phyloP scores from a whole-genome alignment of 2,329 filamentous ascomycete species.

The Balansia obtecta region DNA sequence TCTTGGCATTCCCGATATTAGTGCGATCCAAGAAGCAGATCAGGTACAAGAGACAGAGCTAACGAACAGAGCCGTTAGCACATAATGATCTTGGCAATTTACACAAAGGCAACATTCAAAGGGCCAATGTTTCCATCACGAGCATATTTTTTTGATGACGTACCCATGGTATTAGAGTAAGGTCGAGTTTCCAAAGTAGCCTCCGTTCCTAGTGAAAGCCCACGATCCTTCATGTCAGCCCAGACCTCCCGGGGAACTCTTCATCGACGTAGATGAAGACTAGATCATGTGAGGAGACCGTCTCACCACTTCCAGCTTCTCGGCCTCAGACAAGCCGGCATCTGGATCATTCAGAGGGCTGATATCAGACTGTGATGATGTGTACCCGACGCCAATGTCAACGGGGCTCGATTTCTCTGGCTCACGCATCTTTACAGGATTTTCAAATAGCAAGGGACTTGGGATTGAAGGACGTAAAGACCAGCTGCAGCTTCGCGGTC shows the following conservation, averaged over 20 bases:
- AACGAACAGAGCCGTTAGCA: neutral
- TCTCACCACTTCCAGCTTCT: conserved; percentile 47
- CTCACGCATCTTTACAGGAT: conserved; percentile 17
- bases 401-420: conserved; percentile 14
- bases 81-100: neutral
- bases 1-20: conserved; percentile 63
- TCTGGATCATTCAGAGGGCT: conserved; percentile 32
- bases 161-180: conserved; percentile 47
- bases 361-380: conserved; percentile 17
- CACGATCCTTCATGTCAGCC: neutral
- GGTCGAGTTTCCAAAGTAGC: conserved; percentile 49
- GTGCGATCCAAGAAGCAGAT: conserved; percentile 65
- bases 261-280: too few species aligned
- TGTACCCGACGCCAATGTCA: conserved; percentile 14
- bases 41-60: conserved; percentile 60
- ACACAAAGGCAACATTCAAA: neutral
- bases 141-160: conserved; percentile 7
- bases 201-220: conserved; percentile 39
- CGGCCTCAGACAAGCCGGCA: conserved; percentile 49
- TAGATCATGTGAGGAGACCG: neutral
- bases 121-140: neutral
- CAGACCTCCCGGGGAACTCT: too few species aligned
- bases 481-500: neutral
- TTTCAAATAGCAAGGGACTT: too few species aligned
- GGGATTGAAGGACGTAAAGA: too few species aligned